These are phyloP conservation scores for Oryza officinalis DNA, from an alignment of 176 grass and related monocot genomes.

Conservation along the genomic window DNA sequence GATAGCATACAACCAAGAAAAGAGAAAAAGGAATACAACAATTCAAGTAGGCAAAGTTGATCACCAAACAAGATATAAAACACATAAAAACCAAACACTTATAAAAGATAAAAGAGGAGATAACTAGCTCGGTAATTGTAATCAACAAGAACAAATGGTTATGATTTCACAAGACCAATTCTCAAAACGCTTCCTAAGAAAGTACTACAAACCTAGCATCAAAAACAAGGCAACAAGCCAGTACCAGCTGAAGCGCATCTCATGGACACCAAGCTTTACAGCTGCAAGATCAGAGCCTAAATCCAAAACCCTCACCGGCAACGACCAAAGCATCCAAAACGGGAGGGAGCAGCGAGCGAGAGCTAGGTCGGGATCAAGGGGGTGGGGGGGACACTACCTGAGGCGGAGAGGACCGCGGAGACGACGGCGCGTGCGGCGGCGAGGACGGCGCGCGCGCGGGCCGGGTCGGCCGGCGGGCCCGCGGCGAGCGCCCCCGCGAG, in stretches of 20 bases:
- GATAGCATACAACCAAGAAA: not conserved
- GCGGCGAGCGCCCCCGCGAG: constrained; percentile 44
- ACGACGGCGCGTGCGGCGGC: constrained; percentile 43
- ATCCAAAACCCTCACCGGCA: constrained; percentile 9
- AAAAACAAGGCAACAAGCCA: not conserved
- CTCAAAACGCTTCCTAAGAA: constrained; percentile 9
- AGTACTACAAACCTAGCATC: not conserved
- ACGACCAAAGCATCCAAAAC: not conserved
- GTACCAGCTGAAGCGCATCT: not conserved
- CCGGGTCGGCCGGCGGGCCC: constrained; percentile 25
- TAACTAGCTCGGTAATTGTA: not conserved
- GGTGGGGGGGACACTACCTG: constrained; percentile 22
- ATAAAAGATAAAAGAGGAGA: not conserved
- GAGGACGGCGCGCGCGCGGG: constrained; percentile 34
- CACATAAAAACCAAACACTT: not conserved
- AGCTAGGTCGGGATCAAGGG: not conserved
- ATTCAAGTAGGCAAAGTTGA: not conserved
- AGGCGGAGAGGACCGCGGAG: constrained; percentile 40
- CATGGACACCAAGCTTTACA: not conserved
- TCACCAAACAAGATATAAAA: not conserved
- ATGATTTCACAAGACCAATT: not conserved
- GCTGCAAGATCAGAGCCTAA: not conserved
- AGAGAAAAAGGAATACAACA: not conserved
- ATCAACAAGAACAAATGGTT: not conserved
- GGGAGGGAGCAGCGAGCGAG: not conserved